Base-by-base conservation (phyloP, 805 yeast genomes). In the Saccharomycopsis vini region DNA sequence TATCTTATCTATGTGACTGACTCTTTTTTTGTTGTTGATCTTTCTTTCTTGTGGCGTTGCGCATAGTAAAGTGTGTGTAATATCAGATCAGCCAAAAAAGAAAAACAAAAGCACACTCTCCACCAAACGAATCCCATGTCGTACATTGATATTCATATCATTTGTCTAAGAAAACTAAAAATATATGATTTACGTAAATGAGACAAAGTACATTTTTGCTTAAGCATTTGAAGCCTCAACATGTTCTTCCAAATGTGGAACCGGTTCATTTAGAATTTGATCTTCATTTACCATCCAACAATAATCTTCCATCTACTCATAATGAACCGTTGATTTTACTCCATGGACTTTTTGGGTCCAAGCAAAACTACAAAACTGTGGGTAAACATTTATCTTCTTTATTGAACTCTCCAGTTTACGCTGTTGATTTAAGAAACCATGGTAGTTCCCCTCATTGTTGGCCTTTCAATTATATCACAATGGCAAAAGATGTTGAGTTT, bases 331-430 rank as follows among this genome's bases (percentile, higher is more conserved):
- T 69, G 1, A 50, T 76, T 7, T 55, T 75, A 53, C 52, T 77
- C 12, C 82, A 76, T 54, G 82, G 82, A 1, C 62, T 75, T 22
- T 66, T 77, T 42, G 82, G 80, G 0, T 66, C 71, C 4, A 62
- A 62, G 32, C 63, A 61, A 40, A 69, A 67, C 53, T 77, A 66
- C 54, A 59, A 62, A 28, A 54, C 64, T 4, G 58, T 69, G 2
- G 71, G 68, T 6, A 59, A 64, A 38, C 52, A 51, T 9, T 50
- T 73, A 20, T 54, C 68, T 3, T 46, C 55, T 15, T 40, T 40
- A 3, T 55, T 70, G 2, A 50, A 59, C 12, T 53, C 62, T 3
- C 60, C 63, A 21, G 67, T 69, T 0, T 63, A 59, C 47, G 69
- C 70, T 2, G 50, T 72, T 2, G 84, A 77, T 54, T 54, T 75